Evolutionary conservation across 2,329 filamentous ascomycete species (phyloP).

Genomic region (Colletotrichum cereale): DNA sequence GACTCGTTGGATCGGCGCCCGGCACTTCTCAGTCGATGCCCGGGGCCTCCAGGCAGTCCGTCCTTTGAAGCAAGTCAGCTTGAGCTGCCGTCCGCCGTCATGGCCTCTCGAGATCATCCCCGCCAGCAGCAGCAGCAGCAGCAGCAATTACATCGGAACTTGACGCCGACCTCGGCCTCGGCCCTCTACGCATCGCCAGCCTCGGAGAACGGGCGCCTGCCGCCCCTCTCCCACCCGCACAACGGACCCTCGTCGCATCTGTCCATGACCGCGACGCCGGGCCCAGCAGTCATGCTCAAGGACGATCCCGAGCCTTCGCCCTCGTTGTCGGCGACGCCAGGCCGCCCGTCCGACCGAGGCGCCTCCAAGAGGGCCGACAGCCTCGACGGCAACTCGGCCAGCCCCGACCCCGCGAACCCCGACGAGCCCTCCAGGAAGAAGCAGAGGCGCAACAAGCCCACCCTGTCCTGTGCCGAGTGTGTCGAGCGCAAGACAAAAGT

Average conservation of each 20-base stretch:
- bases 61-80: neutral
- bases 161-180: slow-evolving; percentile 30
- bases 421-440: slow-evolving; percentile 70
- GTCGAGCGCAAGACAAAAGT: slow-evolving; percentile 88
- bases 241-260: neutral
- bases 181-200: slow-evolving; percentile 33
- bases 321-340: neutral
- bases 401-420: slow-evolving; percentile 33
- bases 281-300: neutral
- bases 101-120: slow-evolving; percentile 16
- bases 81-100: neutral
- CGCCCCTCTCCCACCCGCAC: neutral
- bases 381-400: slow-evolving; percentile 22
- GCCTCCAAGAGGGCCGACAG: slow-evolving; percentile 32
- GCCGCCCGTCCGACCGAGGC: slow-evolving; percentile 19
- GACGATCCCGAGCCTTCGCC: neutral
- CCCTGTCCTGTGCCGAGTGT: slow-evolving; percentile 82
- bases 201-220: slow-evolving; percentile 25
- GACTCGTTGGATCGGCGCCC: neutral
- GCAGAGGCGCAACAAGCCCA: slow-evolving; percentile 88
- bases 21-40: neutral
- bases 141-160: slow-evolving; percentile 11
- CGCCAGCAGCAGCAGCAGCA: slow-evolving; percentile 1
- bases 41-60: too few relatives aligned
- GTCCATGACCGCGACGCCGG: neutral